These are phyloP conservation scores for Metarhizium rileyi DNA, from an alignment of 2,329 filamentous ascomycete species.

Conservation along the genomic window DNA sequence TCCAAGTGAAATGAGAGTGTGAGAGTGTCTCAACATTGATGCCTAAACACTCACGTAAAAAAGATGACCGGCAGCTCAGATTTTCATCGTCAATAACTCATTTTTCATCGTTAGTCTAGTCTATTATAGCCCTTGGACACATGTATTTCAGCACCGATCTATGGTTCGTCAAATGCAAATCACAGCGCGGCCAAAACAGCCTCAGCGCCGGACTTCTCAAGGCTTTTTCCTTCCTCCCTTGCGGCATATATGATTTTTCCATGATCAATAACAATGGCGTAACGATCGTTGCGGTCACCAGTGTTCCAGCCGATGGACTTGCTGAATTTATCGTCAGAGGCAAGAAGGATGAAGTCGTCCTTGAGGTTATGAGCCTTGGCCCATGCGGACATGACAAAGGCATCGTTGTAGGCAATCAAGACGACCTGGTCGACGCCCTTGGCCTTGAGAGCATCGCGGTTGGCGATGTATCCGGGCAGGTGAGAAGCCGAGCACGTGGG, in stretches of 20 bases:
- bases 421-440: slow-evolving; percentile 79
- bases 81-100: background rate
- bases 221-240: slow-evolving; percentile 49
- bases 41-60: no score
- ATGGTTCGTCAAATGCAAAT: slow-evolving; percentile 6
- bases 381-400: slow-evolving; percentile 82
- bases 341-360: slow-evolving; percentile 63
- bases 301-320: slow-evolving; percentile 68
- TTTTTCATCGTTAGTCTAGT: background rate
- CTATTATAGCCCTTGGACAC: background rate
- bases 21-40: no score
- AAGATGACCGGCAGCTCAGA: no score
- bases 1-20: no score
- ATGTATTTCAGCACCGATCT: background rate
- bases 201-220: slow-evolving; percentile 42
- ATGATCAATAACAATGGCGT: slow-evolving; percentile 72
- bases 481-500: slow-evolving; percentile 77
- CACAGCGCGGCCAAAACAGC: slow-evolving; percentile 45
- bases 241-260: slow-evolving; percentile 77
- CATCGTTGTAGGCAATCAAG: slow-evolving; percentile 76
- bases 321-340: slow-evolving; percentile 66
- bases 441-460: slow-evolving; percentile 57
- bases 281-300: slow-evolving; percentile 66
- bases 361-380: slow-evolving; percentile 77
- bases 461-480: slow-evolving; percentile 69